A percentile compares a stretch with the other conserved stretches of the same genome.
These are phyloP conservation scores for Coffea eugenioides DNA, from an alignment of 257 asterid species.

Conservation along the genomic window DNA sequence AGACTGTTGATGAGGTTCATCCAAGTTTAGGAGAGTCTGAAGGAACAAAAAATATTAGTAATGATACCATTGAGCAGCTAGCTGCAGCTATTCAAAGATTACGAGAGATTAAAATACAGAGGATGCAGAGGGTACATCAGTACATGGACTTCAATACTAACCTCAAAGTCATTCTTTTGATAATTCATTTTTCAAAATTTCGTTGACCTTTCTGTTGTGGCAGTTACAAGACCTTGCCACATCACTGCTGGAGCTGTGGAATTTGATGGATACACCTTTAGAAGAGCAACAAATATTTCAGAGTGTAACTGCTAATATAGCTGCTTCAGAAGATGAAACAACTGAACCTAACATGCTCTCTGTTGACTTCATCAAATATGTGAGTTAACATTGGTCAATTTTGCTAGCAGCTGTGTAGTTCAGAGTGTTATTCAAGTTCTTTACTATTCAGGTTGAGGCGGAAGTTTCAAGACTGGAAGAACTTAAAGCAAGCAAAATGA, in stretches of 20 bases:
- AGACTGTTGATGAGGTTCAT: slow-evolving; percentile 69
- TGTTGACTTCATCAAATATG: slow-evolving; percentile 56
- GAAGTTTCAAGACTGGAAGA: slow-evolving; percentile 91
- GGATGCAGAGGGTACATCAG: slow-evolving; percentile 90
- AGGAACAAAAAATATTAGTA: slow-evolving; percentile 61
- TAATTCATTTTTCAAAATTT: slow-evolving; percentile 12
- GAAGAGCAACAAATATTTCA: slow-evolving; percentile 88
- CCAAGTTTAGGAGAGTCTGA: slow-evolving; percentile 81
- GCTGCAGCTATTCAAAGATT: slow-evolving; percentile 59
- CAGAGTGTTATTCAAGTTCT: slow-evolving; percentile 13
- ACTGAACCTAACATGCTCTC: slow-evolving; percentile 84
- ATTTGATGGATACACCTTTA: slow-evolving; percentile 94
- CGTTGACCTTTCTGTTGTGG: slow-evolving; percentile 19
- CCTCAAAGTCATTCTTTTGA: background rate
- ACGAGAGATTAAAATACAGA: slow-evolving; percentile 65
- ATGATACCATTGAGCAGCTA: slow-evolving; percentile 63
- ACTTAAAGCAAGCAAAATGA: slow-evolving; percentile 88
- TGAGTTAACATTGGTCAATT: slow-evolving; percentile 34
- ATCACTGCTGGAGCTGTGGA: slow-evolving; percentile 92
- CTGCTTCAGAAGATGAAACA: slow-evolving; percentile 88
- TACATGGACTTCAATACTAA: slow-evolving; percentile 22
- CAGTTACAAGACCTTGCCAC: slow-evolving; percentile 91
- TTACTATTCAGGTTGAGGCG: slow-evolving; percentile 62
- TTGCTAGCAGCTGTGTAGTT: slow-evolving; percentile 5
- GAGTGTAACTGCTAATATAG: slow-evolving; percentile 81